These are phyloP conservation scores for Quercus agrifolia DNA, from an alignment of 306 rosid species.

Conservation along the genomic window DNA sequence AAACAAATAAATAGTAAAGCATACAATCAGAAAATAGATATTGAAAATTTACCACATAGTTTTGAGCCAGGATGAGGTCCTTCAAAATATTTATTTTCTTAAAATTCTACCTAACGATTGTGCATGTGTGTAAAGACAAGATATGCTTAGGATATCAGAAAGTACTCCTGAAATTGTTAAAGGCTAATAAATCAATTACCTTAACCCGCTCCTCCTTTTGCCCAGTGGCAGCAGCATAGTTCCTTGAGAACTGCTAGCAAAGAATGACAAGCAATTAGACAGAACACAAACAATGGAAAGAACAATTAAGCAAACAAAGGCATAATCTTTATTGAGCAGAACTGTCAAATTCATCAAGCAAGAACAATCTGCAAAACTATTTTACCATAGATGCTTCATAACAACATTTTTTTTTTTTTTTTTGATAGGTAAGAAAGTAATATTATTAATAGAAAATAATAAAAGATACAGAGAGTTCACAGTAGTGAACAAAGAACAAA, in stretches of 20 bases:
- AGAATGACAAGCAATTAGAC: slow-evolving; percentile 15
- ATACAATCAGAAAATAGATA: neutral
- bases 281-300: slow-evolving; percentile 7
- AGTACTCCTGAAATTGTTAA: neutral
- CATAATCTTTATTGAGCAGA: neutral
- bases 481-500: no score
- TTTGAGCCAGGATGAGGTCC: neutral
- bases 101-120: neutral
- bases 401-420: no score
- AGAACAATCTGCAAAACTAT: neutral
- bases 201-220: slow-evolving; percentile 49
- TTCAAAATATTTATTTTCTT: neutral
- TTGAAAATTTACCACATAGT: neutral
- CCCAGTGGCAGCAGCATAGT: slow-evolving; percentile 51
- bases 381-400: neutral
- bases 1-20: neutral
- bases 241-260: slow-evolving; percentile 62
- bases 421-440: no score
- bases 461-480: no score
- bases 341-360: neutral
- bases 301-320: neutral
- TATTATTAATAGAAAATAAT: no score
- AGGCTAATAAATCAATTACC: slow-evolving; percentile 42
- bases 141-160: neutral
- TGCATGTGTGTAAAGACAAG: neutral